phyloP scores from a whole-genome alignment of 805 yeast species.

The Kodamaea fukazawae region DNA sequence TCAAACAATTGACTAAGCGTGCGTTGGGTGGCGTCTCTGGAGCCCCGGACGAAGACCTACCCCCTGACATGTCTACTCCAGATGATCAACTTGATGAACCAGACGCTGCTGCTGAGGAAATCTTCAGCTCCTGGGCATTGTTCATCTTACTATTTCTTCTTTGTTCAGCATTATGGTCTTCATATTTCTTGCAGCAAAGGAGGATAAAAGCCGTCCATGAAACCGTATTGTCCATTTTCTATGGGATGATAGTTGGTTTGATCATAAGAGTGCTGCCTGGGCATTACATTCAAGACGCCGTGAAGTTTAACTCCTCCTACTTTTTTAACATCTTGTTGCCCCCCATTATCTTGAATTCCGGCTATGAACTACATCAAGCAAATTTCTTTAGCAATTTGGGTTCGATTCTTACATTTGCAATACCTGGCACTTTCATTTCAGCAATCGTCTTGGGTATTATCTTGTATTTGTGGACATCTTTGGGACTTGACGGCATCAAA shows the following conservation, averaged over 20 bases:
- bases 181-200: slow-evolving; percentile 86
- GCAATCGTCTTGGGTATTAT: slow-evolving; percentile 89
- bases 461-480: slow-evolving; percentile 81
- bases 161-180: slow-evolving; percentile 90
- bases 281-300: slow-evolving; percentile 94
- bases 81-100: slow-evolving; percentile 58
- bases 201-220: slow-evolving; percentile 96
- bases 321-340: slow-evolving; percentile 93
- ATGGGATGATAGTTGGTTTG: slow-evolving; percentile 94
- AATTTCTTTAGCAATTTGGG: slow-evolving; percentile 92
- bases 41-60: slow-evolving; percentile 37
- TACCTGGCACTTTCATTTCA: slow-evolving; percentile 93
- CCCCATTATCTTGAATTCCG: slow-evolving; percentile 93
- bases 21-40: slow-evolving; percentile 23
- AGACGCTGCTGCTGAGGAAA: slow-evolving; percentile 90
- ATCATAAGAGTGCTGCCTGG: slow-evolving; percentile 91
- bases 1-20: slow-evolving; percentile 30
- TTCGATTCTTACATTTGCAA: slow-evolving; percentile 88
- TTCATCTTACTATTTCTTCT: slow-evolving; percentile 79
- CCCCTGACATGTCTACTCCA: slow-evolving; percentile 40
- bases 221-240: slow-evolving; percentile 91
- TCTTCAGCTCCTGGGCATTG: slow-evolving; percentile 95
- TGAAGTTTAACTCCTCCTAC: slow-evolving; percentile 89
- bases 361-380: slow-evolving; percentile 93
- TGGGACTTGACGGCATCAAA: slow-evolving; percentile 85